Base-by-base conservation (phyloP, 2,329 filamentous ascomycete genomes). In the Aspergillus quadrilineatus region DNA sequence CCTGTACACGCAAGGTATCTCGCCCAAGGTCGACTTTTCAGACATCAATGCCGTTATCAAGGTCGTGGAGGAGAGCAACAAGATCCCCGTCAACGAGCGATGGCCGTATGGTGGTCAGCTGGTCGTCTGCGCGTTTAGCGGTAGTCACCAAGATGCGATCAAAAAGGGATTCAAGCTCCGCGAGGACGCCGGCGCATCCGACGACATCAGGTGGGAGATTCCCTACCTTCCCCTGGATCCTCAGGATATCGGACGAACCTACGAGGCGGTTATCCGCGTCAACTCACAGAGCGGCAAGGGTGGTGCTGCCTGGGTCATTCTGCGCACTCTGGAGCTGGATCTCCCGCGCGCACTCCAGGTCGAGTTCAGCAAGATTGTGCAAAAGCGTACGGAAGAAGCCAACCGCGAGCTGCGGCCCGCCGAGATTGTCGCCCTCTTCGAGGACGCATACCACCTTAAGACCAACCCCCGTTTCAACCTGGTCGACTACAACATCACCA, bases 271-370 rank as follows among this genome's bases (percentile, higher is more conserved):
- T 70, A 97, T 97, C 71, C 89, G 93, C 58, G 93, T 97, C 83
- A 99, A 97, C 80, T 96, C 90, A 15, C 93, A 97, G 74, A 90
- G 86, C 66, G 93, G 93, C 63, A 97, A 99, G 79, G 93, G 93
- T 60, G 94, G 94, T 66, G 88, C 90, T 58, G 92, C 93, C 50
- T 97, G 90, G 90, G 89, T 97, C 70, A 92, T 97, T 71, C 87
- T 92, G 71, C 88, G 89, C 65, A 88, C 91, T 68, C 85, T 97
- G 60, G 85, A 94, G 69, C 88, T 97, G 67, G 94, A 97, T 73
- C 85, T 97, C 50, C 94, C 94, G 14, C 90, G 94, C 60, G 92
- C 92, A 52, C 83, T 97, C 50, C 93, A 97, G 76, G 83, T 97
- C 62, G 92, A 90, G 48, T 97, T 97, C 75, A 90, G 89, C 73